Conservation (phyloP, 2,329 filamentous ascomycete species). For the Fusarium cicatricum region DNA sequence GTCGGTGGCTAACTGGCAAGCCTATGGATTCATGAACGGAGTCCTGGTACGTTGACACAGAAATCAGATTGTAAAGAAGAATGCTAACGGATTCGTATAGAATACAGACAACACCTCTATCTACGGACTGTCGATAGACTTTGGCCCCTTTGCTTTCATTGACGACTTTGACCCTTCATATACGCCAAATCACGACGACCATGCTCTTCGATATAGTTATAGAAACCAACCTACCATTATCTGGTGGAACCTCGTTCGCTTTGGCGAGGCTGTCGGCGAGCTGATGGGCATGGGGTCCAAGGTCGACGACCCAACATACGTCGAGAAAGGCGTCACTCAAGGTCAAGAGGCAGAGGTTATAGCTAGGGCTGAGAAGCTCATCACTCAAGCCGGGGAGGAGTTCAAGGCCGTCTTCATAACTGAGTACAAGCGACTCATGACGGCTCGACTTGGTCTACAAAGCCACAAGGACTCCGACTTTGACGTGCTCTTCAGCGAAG, state of each 20-base stretch:
- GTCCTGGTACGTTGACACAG: slow-evolving; percentile 64
- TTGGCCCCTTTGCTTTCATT: slow-evolving; percentile 96
- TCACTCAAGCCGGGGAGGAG: slow-evolving; percentile 82
- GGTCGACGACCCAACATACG: slow-evolving; percentile 77
- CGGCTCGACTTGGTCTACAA: slow-evolving; percentile 77
- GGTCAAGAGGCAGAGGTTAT: slow-evolving; percentile 75
- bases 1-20: slow-evolving; percentile 94
- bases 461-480: slow-evolving; percentile 77
- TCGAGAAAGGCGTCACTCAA: slow-evolving; percentile 71
- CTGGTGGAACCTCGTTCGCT: slow-evolving; percentile 96
- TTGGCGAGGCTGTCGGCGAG: slow-evolving; percentile 90
- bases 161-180: slow-evolving; percentile 95
- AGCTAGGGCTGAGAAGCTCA: slow-evolving; percentile 82
- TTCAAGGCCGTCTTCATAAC: slow-evolving; percentile 85
- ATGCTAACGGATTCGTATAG: slow-evolving; percentile 40
- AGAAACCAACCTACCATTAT: slow-evolving; percentile 94
- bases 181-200: slow-evolving; percentile 96
- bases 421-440: slow-evolving; percentile 92
- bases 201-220: slow-evolving; percentile 87
- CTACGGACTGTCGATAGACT: slow-evolving; percentile 89
- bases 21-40: slow-evolving; percentile 99
- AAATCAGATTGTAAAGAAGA: neutral
- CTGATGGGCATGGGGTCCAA: slow-evolving; percentile 78
- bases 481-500: slow-evolving; percentile 78
- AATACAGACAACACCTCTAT: slow-evolving; percentile 99